Evolutionary conservation across 2,329 filamentous ascomycete species (phyloP), one percentile per base, ranked within the genome.

Genomic region (Karstenula rhodostoma): DNA sequence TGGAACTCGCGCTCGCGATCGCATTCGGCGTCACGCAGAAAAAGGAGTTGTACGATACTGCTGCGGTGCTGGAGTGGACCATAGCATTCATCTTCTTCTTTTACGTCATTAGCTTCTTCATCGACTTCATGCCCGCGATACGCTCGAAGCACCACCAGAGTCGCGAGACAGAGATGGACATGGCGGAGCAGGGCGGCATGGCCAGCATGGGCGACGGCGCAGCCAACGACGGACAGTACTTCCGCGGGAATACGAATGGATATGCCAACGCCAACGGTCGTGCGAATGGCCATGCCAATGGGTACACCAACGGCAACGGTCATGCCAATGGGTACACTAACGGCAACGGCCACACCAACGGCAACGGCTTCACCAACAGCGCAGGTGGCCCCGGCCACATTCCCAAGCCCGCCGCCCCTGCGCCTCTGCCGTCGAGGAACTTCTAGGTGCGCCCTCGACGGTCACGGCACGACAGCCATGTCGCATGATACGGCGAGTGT

Each of bases 51-150:
- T 85, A 84, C 69, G 90, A 95, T 77, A 78, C 81, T 1, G 92
- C 89, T 42, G 95, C 93, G 6, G 81, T 96, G 55, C 78, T 97
- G 33, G 94, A 98, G 80, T 90, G 87, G 87, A 77, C 87, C 61
- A 88, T 97, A 65, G 87, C 93, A 33, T 88, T 96, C 73, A 84
- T 97, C 73, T 97, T 94, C 80, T 92, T 91, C 56, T 90, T 94
- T 73, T 98, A 97, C 80, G 84, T 96, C 62, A 85, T 94, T 64
- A 93, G 90, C 62, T 98, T 96, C 82, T 85, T 90, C 72, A 84
- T 97, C 74, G 94, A 99, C 79, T 87, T 99, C 52, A 84, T 91
- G 65, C 95, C 95, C 0, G 92, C 92, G 12, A 82, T 90, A 2
- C 82, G 85, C 63, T 90, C 88, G 12, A 87, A 85, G 65, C 75